A percentile compares a stretch with the other conserved stretches of the same genome.
These are phyloP conservation scores for Clohesyomyces aquaticus DNA, from an alignment of 495 filamentous ascomycete species.

Conservation along the genomic window DNA sequence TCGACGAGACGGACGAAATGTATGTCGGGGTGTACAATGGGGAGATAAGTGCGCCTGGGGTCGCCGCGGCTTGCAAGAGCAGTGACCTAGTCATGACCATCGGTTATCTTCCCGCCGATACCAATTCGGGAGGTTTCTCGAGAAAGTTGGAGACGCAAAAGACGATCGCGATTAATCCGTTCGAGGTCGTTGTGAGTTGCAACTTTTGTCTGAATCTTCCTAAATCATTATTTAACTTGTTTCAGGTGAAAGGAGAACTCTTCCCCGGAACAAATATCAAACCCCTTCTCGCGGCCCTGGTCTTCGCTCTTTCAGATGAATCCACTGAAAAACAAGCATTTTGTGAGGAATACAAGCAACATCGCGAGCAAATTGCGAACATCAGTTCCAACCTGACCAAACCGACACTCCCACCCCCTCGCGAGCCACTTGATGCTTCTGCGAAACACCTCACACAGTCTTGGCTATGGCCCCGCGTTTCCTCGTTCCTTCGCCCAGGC, in stretches of 20 bases:
- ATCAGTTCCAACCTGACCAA: slow-evolving; percentile 25
- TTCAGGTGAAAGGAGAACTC: slow-evolving; percentile 35
- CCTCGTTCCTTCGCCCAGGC: slow-evolving; percentile 39
- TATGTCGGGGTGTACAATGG: slow-evolving; percentile 48
- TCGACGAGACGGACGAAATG: slow-evolving; percentile 45
- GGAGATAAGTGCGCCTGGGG: slow-evolving; percentile 34
- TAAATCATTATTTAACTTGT: slow-evolving; percentile 9
- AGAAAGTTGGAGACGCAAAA: slow-evolving; percentile 35
- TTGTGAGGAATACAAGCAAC: no score
- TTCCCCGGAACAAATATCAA: slow-evolving; percentile 44
- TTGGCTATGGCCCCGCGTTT: slow-evolving; percentile 45
- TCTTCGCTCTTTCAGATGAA: slow-evolving; percentile 10
- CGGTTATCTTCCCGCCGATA: slow-evolving; percentile 45
- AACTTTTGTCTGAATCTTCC: not conserved
- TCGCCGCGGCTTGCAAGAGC: slow-evolving; percentile 27
- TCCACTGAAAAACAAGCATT: no score
- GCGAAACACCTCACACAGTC: slow-evolving; percentile 47
- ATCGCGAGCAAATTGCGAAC: no score
- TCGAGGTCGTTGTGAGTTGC: slow-evolving; percentile 37
- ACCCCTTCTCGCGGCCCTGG: slow-evolving; percentile 39
- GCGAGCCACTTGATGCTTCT: slow-evolving; percentile 32
- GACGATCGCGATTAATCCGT: slow-evolving; percentile 41
- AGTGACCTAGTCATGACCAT: slow-evolving; percentile 45
- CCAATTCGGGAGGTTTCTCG: slow-evolving; percentile 47
- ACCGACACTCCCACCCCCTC: slow-evolving; percentile 31